Base-by-base conservation (phyloP, 2,329 filamentous ascomycete species). In the Bipolaris victoriae region DNA sequence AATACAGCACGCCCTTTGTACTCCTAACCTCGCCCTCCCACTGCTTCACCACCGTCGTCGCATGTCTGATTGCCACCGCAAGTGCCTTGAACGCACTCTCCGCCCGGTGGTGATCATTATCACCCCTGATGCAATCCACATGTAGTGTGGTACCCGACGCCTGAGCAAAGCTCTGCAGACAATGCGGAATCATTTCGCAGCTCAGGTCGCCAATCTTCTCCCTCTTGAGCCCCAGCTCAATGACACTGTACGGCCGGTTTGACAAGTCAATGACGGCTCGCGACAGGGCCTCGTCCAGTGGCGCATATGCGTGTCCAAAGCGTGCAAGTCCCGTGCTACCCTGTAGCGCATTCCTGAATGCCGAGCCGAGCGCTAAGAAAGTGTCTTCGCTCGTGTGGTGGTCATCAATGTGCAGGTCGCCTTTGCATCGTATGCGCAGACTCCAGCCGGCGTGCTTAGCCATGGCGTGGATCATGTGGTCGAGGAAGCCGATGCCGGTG, bases 51-150 rank as follows among this genome's bases (percentile, higher is more conserved):
- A 87, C 84, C 49, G 85, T 84, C 47, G 88, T 94, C 9, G 95
- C 95, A 76, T 85, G 85, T 68, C 89, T 84, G 53, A 96, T 84
- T 7, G 95, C 95, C 43, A 97, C 87, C 0, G 95, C 95, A 65
- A 98, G 79, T 45, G 95, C 95, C 85, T 99, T 99, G 80, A 99
- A 97, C 15, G 94, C 95, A 76, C 90, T 95, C 85, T 98, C 95
- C 9, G 95, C 93, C 57, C 93, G 84, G 81, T 98, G 95, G 79
- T 98, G 95, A 79, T 98, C 95, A 78, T 98, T 99, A 61, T 90
- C 86, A 50, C 95, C 95, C 62, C 92, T 86, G 55, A 97, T 79
- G 78, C 91, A 96, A 79, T 97, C 92, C 57, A 99, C 91, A 81
- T 99, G 95, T 73, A 98, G 81, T n/a, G 95, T 99, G 51, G 97